Conservation (phyloP, 306 rosid species). For the Arachis stenosperma region DNA sequence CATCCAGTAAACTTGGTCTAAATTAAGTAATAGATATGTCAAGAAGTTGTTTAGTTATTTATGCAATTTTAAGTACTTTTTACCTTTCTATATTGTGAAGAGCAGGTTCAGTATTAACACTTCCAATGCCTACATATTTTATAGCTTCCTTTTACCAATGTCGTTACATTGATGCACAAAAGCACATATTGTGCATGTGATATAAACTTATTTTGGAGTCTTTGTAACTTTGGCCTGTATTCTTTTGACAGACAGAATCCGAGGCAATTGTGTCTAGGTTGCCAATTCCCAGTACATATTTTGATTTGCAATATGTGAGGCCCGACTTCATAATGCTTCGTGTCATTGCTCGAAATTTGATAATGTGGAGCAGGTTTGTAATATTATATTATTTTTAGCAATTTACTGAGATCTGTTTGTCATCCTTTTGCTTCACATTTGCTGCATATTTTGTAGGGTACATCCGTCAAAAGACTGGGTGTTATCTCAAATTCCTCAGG, state of each 20-base stretch:
- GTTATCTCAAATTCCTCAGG: slow-evolving; percentile 87
- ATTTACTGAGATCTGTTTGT: slow-evolving; percentile 36
- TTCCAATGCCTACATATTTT: slow-evolving; percentile 35
- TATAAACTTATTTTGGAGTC: slow-evolving; percentile 27
- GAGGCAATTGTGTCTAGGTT: slow-evolving; percentile 85
- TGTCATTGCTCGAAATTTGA: slow-evolving; percentile 89
- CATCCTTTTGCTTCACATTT: slow-evolving; percentile 41
- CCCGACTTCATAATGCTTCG: slow-evolving; percentile 99
- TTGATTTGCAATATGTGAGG: slow-evolving; percentile 93
- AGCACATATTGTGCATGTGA: background rate
- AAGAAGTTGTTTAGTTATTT: slow-evolving; percentile 30
- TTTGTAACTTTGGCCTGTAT: slow-evolving; percentile 42
- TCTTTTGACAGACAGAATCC: slow-evolving; percentile 78
- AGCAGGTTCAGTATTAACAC: slow-evolving; percentile 17
- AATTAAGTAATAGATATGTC: slow-evolving; percentile 38
- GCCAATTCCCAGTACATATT: slow-evolving; percentile 76
- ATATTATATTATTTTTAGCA: slow-evolving; percentile 35
- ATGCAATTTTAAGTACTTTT: slow-evolving; percentile 35
- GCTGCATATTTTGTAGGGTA: slow-evolving; percentile 56
- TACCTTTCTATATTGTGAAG: slow-evolving; percentile 23
- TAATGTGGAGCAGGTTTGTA: slow-evolving; percentile 96
- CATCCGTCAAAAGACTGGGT: slow-evolving; percentile 93
- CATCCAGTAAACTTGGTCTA: slow-evolving; percentile 32
- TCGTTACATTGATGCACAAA: slow-evolving; percentile 3
- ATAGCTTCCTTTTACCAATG: background rate